phyloP scores from a whole-genome alignment of 2,329 filamentous ascomycete species.

The Leptodontidium sp. region DNA sequence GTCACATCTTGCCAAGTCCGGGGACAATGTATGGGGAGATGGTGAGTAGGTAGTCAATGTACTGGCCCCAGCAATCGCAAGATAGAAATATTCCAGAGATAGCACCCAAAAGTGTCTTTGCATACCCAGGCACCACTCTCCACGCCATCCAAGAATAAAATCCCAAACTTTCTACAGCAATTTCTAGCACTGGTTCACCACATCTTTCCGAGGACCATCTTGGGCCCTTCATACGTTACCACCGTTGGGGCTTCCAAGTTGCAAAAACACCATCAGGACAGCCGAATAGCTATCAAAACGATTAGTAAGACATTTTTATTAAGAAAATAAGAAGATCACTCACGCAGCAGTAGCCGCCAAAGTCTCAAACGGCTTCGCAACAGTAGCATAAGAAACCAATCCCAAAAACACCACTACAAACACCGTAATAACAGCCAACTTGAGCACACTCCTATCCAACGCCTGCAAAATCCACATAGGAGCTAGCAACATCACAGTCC shows the following conservation, averaged over 20 bases:
- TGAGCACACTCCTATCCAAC: slow-evolving; percentile 31
- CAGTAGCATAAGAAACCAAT: slow-evolving; percentile 30
- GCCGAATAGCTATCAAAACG: not conserved
- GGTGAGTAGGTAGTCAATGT: too few species aligned
- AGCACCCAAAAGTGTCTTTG: too few species aligned
- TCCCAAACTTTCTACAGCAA: too few species aligned
- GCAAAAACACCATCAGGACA: not conserved
- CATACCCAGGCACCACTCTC: too few species aligned
- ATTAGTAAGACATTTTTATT: not conserved
- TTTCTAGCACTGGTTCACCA: too few species aligned
- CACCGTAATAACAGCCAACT: slow-evolving; percentile 46
- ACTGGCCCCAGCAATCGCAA: too few species aligned
- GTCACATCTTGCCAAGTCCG: too few species aligned
- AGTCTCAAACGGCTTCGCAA: slow-evolving; percentile 35
- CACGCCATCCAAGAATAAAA: too few species aligned
- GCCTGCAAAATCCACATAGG: slow-evolving; percentile 48
- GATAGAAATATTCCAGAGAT: too few species aligned
- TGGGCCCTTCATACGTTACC: not conserved
- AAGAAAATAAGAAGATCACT: not conserved
- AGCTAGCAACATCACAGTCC: slow-evolving; percentile 45
- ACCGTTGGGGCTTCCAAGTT: not conserved
- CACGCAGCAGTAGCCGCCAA: slow-evolving; percentile 37
- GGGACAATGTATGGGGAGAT: too few species aligned
- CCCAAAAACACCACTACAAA: slow-evolving; percentile 42
- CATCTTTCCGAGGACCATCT: too few species aligned